Percentiles rank a stretch among this genome's conserved stretches.
These are phyloP conservation scores for Microcera coccophila DNA, from an alignment of 2,329 filamentous ascomycete genomes.

Conservation along the genomic window DNA sequence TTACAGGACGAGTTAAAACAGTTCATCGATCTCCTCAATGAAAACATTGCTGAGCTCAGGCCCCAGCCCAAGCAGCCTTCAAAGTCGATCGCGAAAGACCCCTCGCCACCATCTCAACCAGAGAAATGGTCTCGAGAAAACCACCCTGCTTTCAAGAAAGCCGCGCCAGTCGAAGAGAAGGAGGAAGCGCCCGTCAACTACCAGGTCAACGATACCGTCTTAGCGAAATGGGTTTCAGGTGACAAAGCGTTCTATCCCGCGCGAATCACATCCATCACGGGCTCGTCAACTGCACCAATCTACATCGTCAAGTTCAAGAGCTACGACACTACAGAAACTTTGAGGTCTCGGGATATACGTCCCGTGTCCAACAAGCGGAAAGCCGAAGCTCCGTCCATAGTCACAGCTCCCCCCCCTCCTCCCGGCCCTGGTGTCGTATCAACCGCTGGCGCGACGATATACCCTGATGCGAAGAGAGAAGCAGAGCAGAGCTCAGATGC, in stretches of 20 bases:
- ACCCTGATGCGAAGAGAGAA: conserved; percentile 59
- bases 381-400: conserved; percentile 67
- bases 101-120: conserved; percentile 50
- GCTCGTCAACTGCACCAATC: conserved; percentile 83
- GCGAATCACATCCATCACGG: conserved; percentile 88
- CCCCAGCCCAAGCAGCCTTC: conserved; percentile 38
- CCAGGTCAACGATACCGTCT: conserved; percentile 82
- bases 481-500: conserved; percentile 62
- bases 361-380: conserved; percentile 80
- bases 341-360: conserved; percentile 78
- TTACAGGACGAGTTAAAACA: conserved; percentile 78
- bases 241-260: conserved; percentile 90
- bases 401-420: conserved; percentile 36
- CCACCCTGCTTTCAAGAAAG: conserved; percentile 69
- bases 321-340: conserved; percentile 79
- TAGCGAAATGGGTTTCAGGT: conserved; percentile 86
- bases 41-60: conserved; percentile 76
- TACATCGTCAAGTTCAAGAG: conserved; percentile 95
- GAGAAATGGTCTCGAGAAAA: conserved; percentile 79
- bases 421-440: conserved; percentile 44
- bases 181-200: conserved; percentile 55
- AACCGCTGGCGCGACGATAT: conserved; percentile 55
- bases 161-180: conserved; percentile 45
- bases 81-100: conserved; percentile 42
- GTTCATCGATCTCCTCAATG: conserved; percentile 74